A percentile compares a stretch with the other conserved stretches of the same genome.
Conservation (phyloP, 768 basidiomycete genomes). For the Xerocomus potaroensis region DNA sequence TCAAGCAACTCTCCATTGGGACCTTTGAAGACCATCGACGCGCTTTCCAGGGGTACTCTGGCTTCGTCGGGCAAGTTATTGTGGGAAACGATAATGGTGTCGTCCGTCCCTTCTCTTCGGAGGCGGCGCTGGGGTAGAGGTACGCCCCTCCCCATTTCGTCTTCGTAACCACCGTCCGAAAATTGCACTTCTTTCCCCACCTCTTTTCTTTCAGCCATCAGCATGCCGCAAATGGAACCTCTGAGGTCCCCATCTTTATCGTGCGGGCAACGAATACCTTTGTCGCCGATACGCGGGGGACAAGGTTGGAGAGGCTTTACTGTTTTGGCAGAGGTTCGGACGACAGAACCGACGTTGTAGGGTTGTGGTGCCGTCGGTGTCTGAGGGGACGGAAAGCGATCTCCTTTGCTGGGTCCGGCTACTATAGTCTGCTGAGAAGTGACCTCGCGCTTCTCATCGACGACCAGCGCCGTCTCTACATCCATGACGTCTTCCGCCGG, state of each 20-base stretch:
- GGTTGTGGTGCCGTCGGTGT: conserved; percentile 19
- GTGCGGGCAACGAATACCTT: conserved; percentile 21
- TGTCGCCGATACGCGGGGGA: conserved; percentile 28
- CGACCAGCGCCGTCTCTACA: conserved; percentile 10
- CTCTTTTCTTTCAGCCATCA: conserved; percentile 9
- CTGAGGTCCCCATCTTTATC: conserved; percentile 9
- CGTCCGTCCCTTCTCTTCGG: conserved; percentile 3
- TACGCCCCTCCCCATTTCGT: conserved; percentile 15
- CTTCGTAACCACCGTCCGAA: conserved; percentile 16
- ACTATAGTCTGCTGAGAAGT: conserved; percentile 7
- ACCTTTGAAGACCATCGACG: conserved; percentile 8
- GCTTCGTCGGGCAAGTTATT: background rate
- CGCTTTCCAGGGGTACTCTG: background rate
- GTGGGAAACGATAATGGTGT: conserved; percentile 9
- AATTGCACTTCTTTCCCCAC: conserved; percentile 4
- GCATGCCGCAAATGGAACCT: conserved; percentile 10
- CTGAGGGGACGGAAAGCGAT: conserved; percentile 7
- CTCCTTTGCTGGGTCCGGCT: background rate
- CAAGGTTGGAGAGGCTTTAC: conserved; percentile 24
- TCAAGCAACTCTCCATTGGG: conserved; percentile 21
- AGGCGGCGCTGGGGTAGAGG: background rate
- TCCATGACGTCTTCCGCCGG: conserved; percentile 1
- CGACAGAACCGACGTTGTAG: conserved; percentile 30
- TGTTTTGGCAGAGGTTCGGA: conserved; percentile 28
- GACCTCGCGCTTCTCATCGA: conserved; percentile 15